These are phyloP conservation scores for Colletotrichum lupini DNA, from an alignment of 2,329 filamentous ascomycete species.

Conservation along the genomic window DNA sequence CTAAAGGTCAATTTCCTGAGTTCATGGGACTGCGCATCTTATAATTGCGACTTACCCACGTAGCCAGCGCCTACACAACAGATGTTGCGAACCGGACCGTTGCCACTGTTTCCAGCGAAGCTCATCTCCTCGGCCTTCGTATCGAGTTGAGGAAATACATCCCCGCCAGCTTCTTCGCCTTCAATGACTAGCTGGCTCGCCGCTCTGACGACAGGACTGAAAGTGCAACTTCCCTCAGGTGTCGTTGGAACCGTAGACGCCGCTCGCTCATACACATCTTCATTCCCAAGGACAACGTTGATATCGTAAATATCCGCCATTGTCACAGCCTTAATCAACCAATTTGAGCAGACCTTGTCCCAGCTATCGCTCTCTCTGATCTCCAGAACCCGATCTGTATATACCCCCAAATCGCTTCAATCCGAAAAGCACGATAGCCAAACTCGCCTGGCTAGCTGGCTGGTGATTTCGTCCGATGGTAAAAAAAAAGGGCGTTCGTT, in stretches of 20 bases:
- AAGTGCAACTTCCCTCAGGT: slow-evolving; percentile 54
- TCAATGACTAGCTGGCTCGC: not conserved
- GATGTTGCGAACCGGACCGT: slow-evolving; percentile 62
- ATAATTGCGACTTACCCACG: slow-evolving; percentile 66
- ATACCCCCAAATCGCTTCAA: not conserved
- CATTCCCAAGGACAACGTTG: not conserved
- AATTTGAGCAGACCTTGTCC: not conserved
- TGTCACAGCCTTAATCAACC: not conserved
- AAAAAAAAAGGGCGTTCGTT: slow-evolving; percentile 16
- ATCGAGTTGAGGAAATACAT: slow-evolving; percentile 14
- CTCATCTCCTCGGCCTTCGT: not conserved
- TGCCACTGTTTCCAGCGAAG: not conserved
- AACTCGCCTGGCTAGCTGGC: slow-evolving; percentile 5
- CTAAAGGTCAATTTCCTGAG: not conserved
- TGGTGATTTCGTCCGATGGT: slow-evolving; percentile 36
- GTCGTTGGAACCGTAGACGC: slow-evolving; percentile 58
- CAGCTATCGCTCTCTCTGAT: not conserved
- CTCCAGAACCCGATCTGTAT: not conserved
- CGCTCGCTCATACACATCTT: not conserved
- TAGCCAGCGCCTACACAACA: slow-evolving; percentile 83
- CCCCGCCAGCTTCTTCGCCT: slow-evolving; percentile 36
- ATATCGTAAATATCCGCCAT: not conserved
- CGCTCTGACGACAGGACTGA: slow-evolving; percentile 53
- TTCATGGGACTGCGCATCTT: too few species aligned
- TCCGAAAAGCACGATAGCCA: not conserved